Evolutionary conservation across 371 early-diverging fungal genomes (phyloP).

Genomic region (Mucor mucedo): DNA sequence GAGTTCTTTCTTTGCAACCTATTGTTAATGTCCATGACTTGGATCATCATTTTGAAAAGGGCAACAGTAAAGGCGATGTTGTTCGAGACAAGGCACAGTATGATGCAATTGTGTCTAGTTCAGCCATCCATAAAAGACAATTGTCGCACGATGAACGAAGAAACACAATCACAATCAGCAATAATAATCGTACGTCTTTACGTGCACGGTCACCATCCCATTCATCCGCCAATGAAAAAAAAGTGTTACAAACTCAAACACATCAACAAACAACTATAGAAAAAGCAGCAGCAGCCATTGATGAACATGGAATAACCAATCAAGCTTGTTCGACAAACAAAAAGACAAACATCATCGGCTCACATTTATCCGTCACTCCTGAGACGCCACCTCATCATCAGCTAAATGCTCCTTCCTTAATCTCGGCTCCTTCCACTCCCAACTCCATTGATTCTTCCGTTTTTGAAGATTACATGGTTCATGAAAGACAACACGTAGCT

Average conservation of each 20-base stretch:
- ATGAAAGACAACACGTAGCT: neutral
- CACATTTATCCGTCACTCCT: constrained; percentile 9
- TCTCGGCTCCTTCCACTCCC: constrained; percentile 48
- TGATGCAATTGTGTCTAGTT: constrained; percentile 40
- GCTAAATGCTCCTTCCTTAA: constrained; percentile 33
- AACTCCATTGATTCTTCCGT: constrained; percentile 39
- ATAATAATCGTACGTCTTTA: constrained; percentile 15
- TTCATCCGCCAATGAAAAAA: constrained; percentile 1
- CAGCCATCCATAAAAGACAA: constrained; percentile 28
- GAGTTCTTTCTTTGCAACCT: constrained; percentile 13
- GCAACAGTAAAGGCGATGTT: constrained; percentile 15
- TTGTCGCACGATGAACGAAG: constrained; percentile 17
- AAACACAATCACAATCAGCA: neutral
- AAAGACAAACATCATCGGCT: neutral
- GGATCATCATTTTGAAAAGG: constrained; percentile 22
- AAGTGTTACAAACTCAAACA: neutral
- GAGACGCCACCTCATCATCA: constrained; percentile 33
- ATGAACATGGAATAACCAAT: constrained; percentile 16
- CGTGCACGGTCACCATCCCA: constrained; percentile 24
- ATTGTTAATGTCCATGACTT: constrained; percentile 21
- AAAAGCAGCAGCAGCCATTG: constrained; percentile 3
- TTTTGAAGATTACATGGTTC: constrained; percentile 17
- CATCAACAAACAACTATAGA: neutral
- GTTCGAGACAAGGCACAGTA: constrained; percentile 39
- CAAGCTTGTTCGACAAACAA: neutral